Conservation (phyloP, 73 alveolate genomes). For the Uronychia binucleata region DNA sequence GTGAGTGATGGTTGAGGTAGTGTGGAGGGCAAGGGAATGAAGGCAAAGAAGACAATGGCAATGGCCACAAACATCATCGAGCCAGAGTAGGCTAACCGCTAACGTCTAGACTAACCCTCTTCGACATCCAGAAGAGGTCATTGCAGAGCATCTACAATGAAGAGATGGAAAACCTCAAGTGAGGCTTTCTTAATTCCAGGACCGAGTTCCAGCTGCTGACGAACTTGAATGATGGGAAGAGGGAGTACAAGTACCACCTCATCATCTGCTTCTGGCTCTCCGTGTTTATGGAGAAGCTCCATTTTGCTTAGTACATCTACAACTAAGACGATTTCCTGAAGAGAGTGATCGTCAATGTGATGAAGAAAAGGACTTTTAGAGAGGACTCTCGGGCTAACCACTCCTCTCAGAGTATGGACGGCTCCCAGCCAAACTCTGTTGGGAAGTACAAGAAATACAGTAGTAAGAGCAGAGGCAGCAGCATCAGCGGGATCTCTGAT, state of each 20-base stretch:
- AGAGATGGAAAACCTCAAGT: not conserved
- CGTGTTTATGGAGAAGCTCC: not conserved
- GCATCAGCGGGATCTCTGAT: not conserved
- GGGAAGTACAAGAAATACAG: not conserved
- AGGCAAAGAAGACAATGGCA: too few relatives aligned
- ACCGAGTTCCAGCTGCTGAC: not conserved
- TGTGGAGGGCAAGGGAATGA: too few relatives aligned
- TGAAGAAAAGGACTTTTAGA: not conserved
- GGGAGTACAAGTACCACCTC: conserved; percentile 9
- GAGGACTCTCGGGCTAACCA: not conserved
- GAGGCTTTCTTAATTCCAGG: not conserved
- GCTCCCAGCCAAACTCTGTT: not conserved
- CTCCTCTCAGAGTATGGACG: not conserved
- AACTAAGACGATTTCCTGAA: not conserved
- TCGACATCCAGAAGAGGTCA: not conserved
- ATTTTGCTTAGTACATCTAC: not conserved
- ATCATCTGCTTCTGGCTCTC: conserved; percentile 31
- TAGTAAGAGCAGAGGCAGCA: not conserved
- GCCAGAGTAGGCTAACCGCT: too few relatives aligned
- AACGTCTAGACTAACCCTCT: conserved; percentile 3
- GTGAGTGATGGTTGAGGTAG: too few relatives aligned
- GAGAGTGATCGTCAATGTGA: not conserved
- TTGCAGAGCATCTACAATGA: conserved; percentile 6
- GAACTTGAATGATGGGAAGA: conserved; percentile 12
- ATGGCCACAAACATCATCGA: too few relatives aligned